Conservation (phyloP, 441 rosid genomes). For the Erodium chrysanthum region DNA sequence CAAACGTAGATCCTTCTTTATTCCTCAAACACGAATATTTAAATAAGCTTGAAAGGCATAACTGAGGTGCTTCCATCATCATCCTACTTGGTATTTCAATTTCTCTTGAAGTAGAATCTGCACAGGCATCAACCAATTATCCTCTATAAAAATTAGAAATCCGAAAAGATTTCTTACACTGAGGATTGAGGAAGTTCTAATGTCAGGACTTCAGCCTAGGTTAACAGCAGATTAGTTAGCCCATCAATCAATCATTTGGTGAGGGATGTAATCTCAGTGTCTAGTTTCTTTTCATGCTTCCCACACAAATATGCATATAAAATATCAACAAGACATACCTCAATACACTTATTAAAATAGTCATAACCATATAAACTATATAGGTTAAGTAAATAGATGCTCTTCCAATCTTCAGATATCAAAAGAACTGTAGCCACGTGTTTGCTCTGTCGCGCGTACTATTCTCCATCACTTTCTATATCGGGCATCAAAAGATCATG, state of each 20-base stretch:
- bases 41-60: no score
- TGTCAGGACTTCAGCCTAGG: no score
- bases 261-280: not conserved
- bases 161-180: no score
- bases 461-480: not conserved
- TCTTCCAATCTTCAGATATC: not conserved
- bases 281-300: not conserved
- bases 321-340: not conserved
- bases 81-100: no score
- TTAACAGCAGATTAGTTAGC: no score
- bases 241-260: not conserved
- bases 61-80: no score
- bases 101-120: no score
- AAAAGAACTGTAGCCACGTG: not conserved
- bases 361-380: not conserved
- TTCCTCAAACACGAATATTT: no score
- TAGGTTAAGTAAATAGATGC: not conserved
- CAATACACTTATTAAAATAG: not conserved
- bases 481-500: not conserved
- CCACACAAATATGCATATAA: not conserved
- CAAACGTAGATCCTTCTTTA: no score
- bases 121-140: no score
- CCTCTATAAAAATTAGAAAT: no score
- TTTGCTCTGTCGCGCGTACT: not conserved
- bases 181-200: no score